A percentile compares a stretch with the other conserved stretches of the same genome.
Evolutionary conservation across 768 basidiomycete species (phyloP).

Genomic region (Lactarius pseudohatsudake): DNA sequence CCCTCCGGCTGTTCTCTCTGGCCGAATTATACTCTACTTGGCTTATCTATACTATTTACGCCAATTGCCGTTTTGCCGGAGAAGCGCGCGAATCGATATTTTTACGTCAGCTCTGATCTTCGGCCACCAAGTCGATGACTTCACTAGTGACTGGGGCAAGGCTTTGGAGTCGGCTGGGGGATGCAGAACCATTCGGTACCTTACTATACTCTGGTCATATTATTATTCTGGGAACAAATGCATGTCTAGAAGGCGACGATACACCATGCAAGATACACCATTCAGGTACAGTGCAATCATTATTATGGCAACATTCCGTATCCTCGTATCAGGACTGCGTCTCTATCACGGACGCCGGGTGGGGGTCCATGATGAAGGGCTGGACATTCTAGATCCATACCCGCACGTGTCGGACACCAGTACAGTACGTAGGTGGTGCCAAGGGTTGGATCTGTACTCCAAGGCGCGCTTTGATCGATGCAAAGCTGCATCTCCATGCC

Average conservation of each 20-base stretch:
- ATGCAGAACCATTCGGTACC: slow-evolving; percentile 27
- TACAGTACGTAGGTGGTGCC: no score
- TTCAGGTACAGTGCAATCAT: neutral
- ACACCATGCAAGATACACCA: neutral
- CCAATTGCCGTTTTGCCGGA: neutral
- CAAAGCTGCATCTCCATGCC: neutral
- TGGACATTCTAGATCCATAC: neutral
- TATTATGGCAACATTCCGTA: neutral
- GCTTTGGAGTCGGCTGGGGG: neutral
- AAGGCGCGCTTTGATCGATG: neutral
- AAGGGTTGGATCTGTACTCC: neutral
- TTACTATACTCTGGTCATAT: slow-evolving; percentile 6
- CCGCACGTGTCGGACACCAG: neutral
- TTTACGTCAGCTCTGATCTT: slow-evolving; percentile 27
- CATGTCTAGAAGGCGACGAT: neutral
- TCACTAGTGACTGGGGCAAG: neutral
- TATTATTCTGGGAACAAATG: neutral
- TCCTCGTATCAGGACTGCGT: neutral
- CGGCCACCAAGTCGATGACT: no score
- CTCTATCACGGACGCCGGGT: neutral
- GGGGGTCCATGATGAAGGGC: neutral
- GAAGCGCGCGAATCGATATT: slow-evolving; percentile 9
- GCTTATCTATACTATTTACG: neutral
- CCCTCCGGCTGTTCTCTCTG: slow-evolving; percentile 18
- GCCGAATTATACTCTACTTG: no score